These are phyloP conservation scores for Alternaria atra DNA, from an alignment of 2,329 filamentous ascomycete genomes.

Conservation along the genomic window DNA sequence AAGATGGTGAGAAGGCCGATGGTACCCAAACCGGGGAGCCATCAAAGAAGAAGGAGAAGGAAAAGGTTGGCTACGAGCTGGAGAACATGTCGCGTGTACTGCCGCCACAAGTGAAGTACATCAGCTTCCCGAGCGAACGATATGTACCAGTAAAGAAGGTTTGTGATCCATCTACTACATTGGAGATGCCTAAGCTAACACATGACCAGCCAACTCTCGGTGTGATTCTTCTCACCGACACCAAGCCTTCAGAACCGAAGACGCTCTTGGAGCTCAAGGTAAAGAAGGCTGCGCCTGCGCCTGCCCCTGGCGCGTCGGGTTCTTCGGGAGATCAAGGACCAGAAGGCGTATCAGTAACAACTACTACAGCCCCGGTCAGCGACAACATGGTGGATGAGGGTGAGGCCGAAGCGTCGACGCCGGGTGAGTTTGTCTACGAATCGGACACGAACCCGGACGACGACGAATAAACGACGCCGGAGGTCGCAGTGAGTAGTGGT, in stretches of 20 bases:
- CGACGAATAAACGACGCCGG: conserved; percentile 35
- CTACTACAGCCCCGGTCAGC: conserved; percentile 66
- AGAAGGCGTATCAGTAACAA: conserved; percentile 69
- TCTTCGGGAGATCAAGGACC: conserved; percentile 45
- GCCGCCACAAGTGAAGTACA: conserved; percentile 91
- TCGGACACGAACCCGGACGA: conserved; percentile 67
- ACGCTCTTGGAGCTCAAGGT: conserved; percentile 89
- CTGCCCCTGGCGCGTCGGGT: conserved; percentile 55
- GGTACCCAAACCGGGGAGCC: conserved; percentile 61
- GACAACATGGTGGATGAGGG: conserved; percentile 90
- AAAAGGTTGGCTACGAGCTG: conserved; percentile 95
- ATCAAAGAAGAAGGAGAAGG: conserved; percentile 93
- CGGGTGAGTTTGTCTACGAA: conserved; percentile 80
- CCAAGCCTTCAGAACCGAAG: conserved; percentile 79
- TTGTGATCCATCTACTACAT: conserved; percentile 27
- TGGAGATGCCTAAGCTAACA: conserved; percentile 28
- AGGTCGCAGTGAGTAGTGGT: conserved; percentile 29
- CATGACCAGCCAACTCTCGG: conserved; percentile 81
- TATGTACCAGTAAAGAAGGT: conserved; percentile 96
- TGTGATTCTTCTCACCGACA: conserved; percentile 89
- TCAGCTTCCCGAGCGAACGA: conserved; percentile 87
- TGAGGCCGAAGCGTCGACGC: conserved; percentile 74
- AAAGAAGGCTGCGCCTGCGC: conserved; percentile 71
- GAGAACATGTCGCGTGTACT: conserved; percentile 97
- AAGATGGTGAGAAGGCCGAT: conserved; percentile 62